These are phyloP conservation scores for Scutellaria baicalensis DNA, from an alignment of 257 asterid genomes.

Conservation along the genomic window DNA sequence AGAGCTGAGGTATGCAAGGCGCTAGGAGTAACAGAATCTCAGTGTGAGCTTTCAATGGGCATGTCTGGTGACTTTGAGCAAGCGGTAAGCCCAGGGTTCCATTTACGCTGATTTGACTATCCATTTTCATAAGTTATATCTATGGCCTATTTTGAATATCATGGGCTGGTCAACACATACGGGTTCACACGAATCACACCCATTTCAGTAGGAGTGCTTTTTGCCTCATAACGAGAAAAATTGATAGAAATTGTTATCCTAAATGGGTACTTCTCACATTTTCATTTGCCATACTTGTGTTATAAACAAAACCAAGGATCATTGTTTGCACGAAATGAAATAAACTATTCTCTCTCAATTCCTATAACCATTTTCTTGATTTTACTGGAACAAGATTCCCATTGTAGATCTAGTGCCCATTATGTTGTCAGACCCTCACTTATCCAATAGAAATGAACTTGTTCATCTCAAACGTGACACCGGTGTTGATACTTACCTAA, in stretches of 20 bases:
- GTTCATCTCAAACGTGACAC: too few relatives aligned
- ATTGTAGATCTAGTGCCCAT: neutral
- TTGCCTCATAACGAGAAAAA: too few relatives aligned
- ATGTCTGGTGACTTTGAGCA: conserved; percentile 90
- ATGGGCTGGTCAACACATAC: too few relatives aligned
- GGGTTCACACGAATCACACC: too few relatives aligned
- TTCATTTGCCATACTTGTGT: too few relatives aligned
- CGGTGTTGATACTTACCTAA: too few relatives aligned
- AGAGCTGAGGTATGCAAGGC: conserved; percentile 74
- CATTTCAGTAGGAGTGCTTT: too few relatives aligned
- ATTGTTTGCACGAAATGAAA: neutral
- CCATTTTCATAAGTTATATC: neutral
- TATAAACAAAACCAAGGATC: neutral
- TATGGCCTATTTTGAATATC: neutral
- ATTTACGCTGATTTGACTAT: neutral
- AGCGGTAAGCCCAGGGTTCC: conserved; percentile 43
- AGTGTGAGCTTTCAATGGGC: conserved; percentile 88
- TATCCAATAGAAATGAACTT: too few relatives aligned
- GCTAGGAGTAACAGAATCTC: conserved; percentile 52
- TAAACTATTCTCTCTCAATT: neutral
- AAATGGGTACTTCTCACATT: too few relatives aligned
- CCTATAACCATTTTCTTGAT: neutral
- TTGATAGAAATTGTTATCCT: too few relatives aligned
- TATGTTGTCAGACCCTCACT: too few relatives aligned
- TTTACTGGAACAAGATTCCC: neutral